phyloP scores from a whole-genome alignment of 2,329 filamentous ascomycete genomes.

The Esteya vermicola region DNA sequence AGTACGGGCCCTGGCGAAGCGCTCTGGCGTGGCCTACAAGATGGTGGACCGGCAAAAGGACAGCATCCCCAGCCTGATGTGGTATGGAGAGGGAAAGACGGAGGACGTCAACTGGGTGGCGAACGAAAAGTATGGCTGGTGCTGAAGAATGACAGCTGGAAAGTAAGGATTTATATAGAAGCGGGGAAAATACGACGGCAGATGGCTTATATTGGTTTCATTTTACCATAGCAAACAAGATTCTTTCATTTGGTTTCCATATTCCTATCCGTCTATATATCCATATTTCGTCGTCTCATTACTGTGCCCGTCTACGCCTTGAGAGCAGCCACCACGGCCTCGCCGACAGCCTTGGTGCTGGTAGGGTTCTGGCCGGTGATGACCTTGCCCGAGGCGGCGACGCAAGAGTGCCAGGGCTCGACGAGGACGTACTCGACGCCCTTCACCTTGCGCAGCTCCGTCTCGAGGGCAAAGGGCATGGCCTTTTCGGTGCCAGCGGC shows the following conservation, averaged over 20 bases:
- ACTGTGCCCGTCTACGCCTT: no score
- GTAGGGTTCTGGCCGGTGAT: conserved; percentile 46
- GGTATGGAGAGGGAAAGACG: conserved; percentile 44
- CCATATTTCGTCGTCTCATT: no score
- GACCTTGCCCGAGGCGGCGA: conserved; percentile 28
- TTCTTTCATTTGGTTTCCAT: no score
- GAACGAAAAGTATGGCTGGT: conserved; percentile 71
- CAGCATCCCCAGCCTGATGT: conserved; percentile 58
- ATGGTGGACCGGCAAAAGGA: conserved; percentile 44
- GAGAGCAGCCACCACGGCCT: conserved; percentile 24
- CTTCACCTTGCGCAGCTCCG: conserved; percentile 31
- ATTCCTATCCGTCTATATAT: no score
- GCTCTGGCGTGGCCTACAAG: conserved; percentile 31
- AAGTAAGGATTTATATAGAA: neutral
- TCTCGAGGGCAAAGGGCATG: conserved; percentile 47
- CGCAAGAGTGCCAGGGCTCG: conserved; percentile 30
- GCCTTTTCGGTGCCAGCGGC: conserved; percentile 20
- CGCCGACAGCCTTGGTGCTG: conserved; percentile 34
- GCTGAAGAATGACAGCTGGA: conserved; percentile 25
- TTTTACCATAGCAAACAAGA: no score
- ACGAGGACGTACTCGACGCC: conserved; percentile 44
- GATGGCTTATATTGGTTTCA: no score
- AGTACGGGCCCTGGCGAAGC: conserved; percentile 31
- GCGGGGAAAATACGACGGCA: neutral
- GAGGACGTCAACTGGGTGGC: conserved; percentile 54